Evolutionary conservation across 805 yeast genomes (phyloP).

Genomic region (Kazachstania psychrophila): DNA sequence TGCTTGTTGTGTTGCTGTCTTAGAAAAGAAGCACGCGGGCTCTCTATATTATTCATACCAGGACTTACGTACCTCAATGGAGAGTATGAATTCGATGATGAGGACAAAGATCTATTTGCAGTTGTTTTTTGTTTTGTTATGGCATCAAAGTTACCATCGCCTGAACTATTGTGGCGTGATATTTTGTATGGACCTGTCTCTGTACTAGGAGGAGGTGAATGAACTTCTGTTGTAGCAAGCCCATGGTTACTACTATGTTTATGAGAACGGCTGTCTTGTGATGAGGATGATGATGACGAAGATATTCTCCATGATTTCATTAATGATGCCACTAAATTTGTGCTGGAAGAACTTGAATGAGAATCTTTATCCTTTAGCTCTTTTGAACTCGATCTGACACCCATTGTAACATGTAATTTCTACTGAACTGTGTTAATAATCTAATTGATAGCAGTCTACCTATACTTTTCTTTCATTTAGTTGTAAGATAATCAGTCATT

Average conservation of each 20-base stretch:
- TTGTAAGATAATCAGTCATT: no score
- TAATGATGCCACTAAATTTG: conserved; percentile 18
- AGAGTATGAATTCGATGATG: conserved; percentile 17
- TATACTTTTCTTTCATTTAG: no score
- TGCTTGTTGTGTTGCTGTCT: conserved; percentile 8
- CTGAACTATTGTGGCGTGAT: conserved; percentile 1
- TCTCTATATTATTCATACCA: conserved; percentile 8
- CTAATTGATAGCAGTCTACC: no score
- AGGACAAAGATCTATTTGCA: conserved; percentile 4
- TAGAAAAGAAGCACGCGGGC: conserved; percentile 11
- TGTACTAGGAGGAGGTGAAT: neutral
- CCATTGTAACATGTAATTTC: no score
- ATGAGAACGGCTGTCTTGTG: neutral
- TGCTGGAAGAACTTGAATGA: conserved; percentile 5
- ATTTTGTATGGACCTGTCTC: neutral
- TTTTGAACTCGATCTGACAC: conserved; percentile 19
- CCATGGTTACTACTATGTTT: neutral
- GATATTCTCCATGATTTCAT: conserved; percentile 28
- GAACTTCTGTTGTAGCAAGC: neutral
- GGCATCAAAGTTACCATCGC: conserved; percentile 24
- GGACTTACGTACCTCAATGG: conserved; percentile 22
- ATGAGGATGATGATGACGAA: conserved; percentile 3
- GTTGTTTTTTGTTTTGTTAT: conserved; percentile 22
- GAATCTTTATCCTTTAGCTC: conserved; percentile 17
- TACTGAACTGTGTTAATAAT: no score